These are phyloP conservation scores for Talaromyces sp. DNA, from an alignment of 2,329 filamentous ascomycete genomes.

Conservation along the genomic window DNA sequence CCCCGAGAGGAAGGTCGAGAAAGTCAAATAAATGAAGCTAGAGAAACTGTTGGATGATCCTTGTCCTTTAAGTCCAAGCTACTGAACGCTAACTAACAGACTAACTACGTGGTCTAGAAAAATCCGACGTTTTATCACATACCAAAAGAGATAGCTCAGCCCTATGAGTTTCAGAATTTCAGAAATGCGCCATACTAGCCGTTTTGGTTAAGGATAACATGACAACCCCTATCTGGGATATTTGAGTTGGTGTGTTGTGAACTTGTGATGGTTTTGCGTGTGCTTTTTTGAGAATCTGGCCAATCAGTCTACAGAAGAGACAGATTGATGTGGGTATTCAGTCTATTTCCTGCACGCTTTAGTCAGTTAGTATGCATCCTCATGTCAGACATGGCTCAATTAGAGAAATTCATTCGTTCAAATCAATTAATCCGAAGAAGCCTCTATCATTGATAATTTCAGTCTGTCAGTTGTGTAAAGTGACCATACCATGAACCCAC, in stretches of 20 bases:
- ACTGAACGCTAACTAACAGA: background rate
- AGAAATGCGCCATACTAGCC: background rate
- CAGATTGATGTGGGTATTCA: background rate
- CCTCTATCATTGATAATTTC: background rate
- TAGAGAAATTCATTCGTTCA: background rate
- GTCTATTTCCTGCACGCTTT: background rate
- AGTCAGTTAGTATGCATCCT: background rate
- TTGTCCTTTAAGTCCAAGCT: background rate
- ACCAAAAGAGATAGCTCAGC: background rate
- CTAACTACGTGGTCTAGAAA: background rate
- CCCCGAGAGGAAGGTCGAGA: background rate
- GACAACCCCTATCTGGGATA: background rate
- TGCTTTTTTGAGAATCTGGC: background rate
- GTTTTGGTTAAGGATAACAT: background rate
- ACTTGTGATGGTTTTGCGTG: background rate
- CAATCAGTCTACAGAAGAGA: background rate
- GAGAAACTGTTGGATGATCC: background rate
- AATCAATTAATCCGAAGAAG: background rate
- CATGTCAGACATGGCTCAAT: background rate
- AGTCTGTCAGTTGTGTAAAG: background rate
- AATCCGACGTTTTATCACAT: background rate
- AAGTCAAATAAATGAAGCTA: background rate
- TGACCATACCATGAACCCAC: background rate
- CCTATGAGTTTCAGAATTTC: slow-evolving; percentile 9
- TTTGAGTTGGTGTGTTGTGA: background rate